These are phyloP conservation scores for Whalleya microplaca DNA, from an alignment of 2,329 filamentous ascomycete species.

Conservation along the genomic window DNA sequence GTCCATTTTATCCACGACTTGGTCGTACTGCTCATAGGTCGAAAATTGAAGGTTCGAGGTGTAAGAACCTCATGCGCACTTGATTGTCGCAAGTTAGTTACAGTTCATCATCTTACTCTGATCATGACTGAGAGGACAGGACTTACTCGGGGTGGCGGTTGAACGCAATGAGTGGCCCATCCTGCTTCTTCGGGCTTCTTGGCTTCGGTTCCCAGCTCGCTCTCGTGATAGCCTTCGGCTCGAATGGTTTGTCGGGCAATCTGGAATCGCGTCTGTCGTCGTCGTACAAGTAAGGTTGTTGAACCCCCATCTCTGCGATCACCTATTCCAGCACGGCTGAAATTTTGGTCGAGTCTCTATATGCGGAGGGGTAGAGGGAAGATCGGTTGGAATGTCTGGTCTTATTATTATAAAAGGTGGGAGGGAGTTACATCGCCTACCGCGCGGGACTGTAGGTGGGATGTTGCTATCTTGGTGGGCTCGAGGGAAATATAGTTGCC, in stretches of 20 bases:
- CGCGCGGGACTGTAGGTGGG: not conserved
- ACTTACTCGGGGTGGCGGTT: slow-evolving; percentile 85
- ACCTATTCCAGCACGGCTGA: slow-evolving; percentile 25
- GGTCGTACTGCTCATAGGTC: slow-evolving; percentile 69
- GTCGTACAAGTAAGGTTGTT: slow-evolving; percentile 39
- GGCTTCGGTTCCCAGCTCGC: slow-evolving; percentile 72
- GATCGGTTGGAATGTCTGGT: slow-evolving; percentile 8
- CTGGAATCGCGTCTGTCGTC: slow-evolving; percentile 29
- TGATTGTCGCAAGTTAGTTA: slow-evolving; percentile 12
- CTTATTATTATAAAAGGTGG: slow-evolving; percentile 14
- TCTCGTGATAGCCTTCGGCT: slow-evolving; percentile 83
- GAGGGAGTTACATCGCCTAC: slow-evolving; percentile 5
- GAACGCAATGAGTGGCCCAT: slow-evolving; percentile 79
- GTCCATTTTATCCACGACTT: slow-evolving; percentile 73
- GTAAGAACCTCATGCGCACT: slow-evolving; percentile 67
- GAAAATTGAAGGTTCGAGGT: slow-evolving; percentile 63
- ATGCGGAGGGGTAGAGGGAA: not conserved
- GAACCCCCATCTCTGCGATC: slow-evolving; percentile 32
- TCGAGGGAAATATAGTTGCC: not conserved
- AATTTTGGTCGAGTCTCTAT: slow-evolving; percentile 11
- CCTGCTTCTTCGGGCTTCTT: slow-evolving; percentile 67
- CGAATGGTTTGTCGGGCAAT: slow-evolving; percentile 44
- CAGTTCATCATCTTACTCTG: not conserved
- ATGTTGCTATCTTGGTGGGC: not conserved
- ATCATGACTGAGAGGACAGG: slow-evolving; percentile 33